Evolutionary conservation across 345 rosid genomes (phyloP).

Genomic region (Trapa bicornis): DNA sequence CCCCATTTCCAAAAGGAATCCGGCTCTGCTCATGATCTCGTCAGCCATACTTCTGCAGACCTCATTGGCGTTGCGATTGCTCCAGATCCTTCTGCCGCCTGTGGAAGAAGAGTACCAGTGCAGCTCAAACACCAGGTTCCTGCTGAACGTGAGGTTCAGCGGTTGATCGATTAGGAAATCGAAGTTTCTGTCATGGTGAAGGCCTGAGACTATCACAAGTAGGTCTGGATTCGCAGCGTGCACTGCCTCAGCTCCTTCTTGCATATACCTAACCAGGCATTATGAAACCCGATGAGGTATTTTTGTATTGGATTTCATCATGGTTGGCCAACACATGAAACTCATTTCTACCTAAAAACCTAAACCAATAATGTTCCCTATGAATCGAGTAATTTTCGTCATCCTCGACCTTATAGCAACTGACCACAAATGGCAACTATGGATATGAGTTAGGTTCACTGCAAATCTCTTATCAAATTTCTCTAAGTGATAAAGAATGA

Average conservation of each 20-base stretch:
- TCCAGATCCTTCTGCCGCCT: conserved; percentile 47
- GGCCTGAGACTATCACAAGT: conserved; percentile 72
- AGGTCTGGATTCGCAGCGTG: conserved; percentile 60
- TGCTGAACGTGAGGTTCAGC: conserved; percentile 31
- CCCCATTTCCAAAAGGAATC: conserved; percentile 38
- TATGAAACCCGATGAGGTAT: no score
- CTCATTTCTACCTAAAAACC: no score
- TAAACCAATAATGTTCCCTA: no score
- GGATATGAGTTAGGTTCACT: no score
- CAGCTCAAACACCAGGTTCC: conserved; percentile 61
- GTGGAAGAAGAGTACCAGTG: conserved; percentile 62
- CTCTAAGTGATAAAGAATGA: no score
- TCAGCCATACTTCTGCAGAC: conserved; percentile 40
- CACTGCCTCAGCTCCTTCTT: conserved; percentile 74
- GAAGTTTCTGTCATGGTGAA: conserved; percentile 46
- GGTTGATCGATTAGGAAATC: conserved; percentile 39
- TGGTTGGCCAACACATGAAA: no score
- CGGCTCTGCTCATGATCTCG: conserved; percentile 34
- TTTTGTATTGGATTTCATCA: no score
- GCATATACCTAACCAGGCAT: conserved; percentile 43
- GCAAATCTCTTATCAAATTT: no score
- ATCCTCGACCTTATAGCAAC: no score
- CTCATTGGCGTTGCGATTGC: conserved; percentile 44
- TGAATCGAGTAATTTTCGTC: no score
- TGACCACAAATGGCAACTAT: no score